Conservation (phyloP, 2,329 filamentous ascomycete species). For the Paraphoma chrysanthemicola region DNA sequence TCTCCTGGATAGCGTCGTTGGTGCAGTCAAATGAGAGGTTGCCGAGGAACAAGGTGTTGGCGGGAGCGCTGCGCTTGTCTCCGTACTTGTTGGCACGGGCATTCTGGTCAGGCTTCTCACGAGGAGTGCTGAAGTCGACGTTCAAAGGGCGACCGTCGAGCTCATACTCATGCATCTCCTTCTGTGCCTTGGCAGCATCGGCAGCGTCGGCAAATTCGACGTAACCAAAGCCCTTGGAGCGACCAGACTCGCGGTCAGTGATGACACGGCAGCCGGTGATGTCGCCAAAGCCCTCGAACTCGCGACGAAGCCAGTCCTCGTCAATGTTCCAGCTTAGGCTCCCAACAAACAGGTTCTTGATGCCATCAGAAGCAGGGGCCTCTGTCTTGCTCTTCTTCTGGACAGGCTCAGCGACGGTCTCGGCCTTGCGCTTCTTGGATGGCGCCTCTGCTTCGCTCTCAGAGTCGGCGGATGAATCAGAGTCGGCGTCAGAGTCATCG, state of each 20-base stretch:
- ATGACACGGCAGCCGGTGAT: conserved; percentile 79
- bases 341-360: conserved; percentile 82
- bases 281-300: conserved; percentile 82
- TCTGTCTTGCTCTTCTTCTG: conserved; percentile 75
- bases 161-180: conserved; percentile 76
- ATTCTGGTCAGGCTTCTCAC: conserved; percentile 60
- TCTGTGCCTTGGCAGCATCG: conserved; percentile 73
- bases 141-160: conserved; percentile 78
- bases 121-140: conserved; percentile 77
- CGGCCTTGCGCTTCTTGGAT: conserved; percentile 73
- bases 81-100: conserved; percentile 74
- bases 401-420: conserved; percentile 57
- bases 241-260: conserved; percentile 79
- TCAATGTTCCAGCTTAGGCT: conserved; percentile 92
- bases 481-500: conserved; percentile 46
- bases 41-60: conserved; percentile 88
- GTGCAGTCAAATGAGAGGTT: conserved; percentile 87
- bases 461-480: conserved; percentile 40
- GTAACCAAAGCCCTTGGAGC: conserved; percentile 92
- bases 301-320: conserved; percentile 78
- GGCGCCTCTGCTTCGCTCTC: conserved; percentile 47
- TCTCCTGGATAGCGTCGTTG: conserved; percentile 75
- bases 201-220: conserved; percentile 79
- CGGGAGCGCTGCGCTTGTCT: conserved; percentile 79
- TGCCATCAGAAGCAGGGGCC: conserved; percentile 53